Evolutionary conservation across 371 early-diverging fungal genomes (phyloP), one percentile per base, ranked within the genome.

Genomic region (Batrachochytrium dendrobatidis): DNA sequence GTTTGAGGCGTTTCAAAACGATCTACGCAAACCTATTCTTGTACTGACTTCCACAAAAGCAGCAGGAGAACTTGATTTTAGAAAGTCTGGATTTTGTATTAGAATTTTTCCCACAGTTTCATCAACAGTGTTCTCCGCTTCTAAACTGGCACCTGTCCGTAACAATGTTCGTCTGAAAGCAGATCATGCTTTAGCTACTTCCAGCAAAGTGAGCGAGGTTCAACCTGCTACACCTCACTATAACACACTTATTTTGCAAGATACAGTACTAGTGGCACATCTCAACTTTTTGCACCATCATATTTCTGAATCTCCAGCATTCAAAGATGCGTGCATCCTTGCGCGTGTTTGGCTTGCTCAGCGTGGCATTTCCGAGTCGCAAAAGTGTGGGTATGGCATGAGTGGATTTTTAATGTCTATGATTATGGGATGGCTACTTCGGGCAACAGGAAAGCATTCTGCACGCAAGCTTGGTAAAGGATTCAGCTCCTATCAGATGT

Each of bases 341-440:
- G 85, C 81, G 52, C 89, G 88, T 64, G 81, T 88, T 1, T 96
- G 95, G 95, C 72, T 89, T 0, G 70, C 76, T 32, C 94, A 94
- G 69, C 83, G 92, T 2, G 67, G 66, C 0, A 46, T 73, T 8
- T 15, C 17, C 28, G 55, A 53, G 17, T 24, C 22, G 12, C 30
- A 56, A 30, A 51, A 51, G 25, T 3, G 51, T 24, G 51, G 70
- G 25, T 25, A 55, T 55, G 80, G 81, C 1, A 77, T 92, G 51
- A 84, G 70, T 53, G 88, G 88, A 24, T 95, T 93, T 66, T 53
- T 92, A 34, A 83, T 89, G 53, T 69, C 86, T 32, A 88, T 94
- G 90, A 52, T 93, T 25, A 83, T 93, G 80, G 90, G 83, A 0
- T 92, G 87, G 64, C 72, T 96, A 44, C 68, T 94, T 54, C 83